Base-by-base conservation (phyloP, 495 filamentous ascomycete species). In the Hypoxylon fragiforme region DNA sequence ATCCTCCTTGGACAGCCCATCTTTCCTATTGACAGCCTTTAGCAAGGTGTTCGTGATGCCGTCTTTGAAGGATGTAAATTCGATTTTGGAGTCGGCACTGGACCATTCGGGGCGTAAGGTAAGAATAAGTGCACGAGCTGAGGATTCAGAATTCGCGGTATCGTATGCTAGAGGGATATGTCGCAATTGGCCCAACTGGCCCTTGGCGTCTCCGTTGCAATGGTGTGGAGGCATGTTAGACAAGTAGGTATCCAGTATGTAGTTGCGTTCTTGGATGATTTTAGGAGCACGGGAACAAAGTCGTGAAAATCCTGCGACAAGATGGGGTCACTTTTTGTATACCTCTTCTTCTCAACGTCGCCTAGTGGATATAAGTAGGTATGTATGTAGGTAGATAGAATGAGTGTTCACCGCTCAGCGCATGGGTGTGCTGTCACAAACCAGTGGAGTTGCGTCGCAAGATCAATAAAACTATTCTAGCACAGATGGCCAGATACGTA, bases 1-100 rank as follows among this genome's bases (percentile, higher is more conserved):
- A 65, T 95, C 73, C 44, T 89, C 82, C 59, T 89, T 77, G 14
- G 87, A 86, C 54, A 86, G 77, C n/a, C 87, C 89, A 3, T 87
- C 78, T 32, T 82, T 83, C 70, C 81, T 83, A 68, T 96, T 95
- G 68, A 92, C 79, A 21, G 89, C 89, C 80, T 97, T 97, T 26
- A 83, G 69, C 22, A 98, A 81, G 75, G 92, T 97, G 71, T 98
- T 98, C 37, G 94, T 98, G 70, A 98, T 98, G 59, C 94, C 94
- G 66, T 98, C 94, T 20, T 89, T 98, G 76, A 97, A 98, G 38
- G 85, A 83, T 40, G 90, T 79, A 61, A 97, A 90, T 67, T 92
- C 88, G 54, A 98, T 81, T n/a, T 85, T 83, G 46, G 89, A 90
- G 42, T 79, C 82, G 0, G 79, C 72, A 13, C 81, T 77, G 52